phyloP scores from a whole-genome alignment of 2,329 filamentous ascomycete species.

The Diaporthe ampelina region DNA sequence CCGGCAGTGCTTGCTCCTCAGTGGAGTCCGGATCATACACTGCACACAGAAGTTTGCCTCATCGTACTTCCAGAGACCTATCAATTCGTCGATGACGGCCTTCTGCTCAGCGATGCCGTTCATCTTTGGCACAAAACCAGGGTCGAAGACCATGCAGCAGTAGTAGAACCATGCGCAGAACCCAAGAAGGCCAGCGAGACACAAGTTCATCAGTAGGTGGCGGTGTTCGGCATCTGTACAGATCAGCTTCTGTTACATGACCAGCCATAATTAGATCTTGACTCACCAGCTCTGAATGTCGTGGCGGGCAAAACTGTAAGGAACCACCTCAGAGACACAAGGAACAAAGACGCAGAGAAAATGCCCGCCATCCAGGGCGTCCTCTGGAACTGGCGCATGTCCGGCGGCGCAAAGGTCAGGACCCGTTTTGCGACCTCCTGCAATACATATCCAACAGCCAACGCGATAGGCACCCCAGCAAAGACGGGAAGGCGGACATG shows the following conservation, averaged over 20 bases:
- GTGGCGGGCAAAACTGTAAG: conserved; percentile 74
- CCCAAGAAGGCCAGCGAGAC: conserved; percentile 75
- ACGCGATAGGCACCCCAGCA: conserved; percentile 79
- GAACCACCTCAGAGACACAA: conserved; percentile 83
- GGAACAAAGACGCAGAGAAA: conserved; percentile 88
- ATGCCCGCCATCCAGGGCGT: conserved; percentile 97
- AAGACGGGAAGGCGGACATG: conserved; percentile 80
- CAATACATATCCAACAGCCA: conserved; percentile 76
- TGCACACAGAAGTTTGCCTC: conserved; percentile 93
- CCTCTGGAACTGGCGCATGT: conserved; percentile 91
- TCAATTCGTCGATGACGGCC: conserved; percentile 87
- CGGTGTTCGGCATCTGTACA: conserved; percentile 72
- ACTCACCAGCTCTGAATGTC: conserved; percentile 66
- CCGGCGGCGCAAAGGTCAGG: conserved; percentile 84
- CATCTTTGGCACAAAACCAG: conserved; percentile 92
- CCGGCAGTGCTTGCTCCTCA: conserved; percentile 96
- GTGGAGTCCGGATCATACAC: conserved; percentile 93
- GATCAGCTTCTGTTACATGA: conserved; percentile 29
- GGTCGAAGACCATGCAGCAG: conserved; percentile 87
- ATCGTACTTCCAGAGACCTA: conserved; percentile 90
- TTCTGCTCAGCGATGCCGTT: conserved; percentile 92
- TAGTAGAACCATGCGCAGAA: conserved; percentile 89
- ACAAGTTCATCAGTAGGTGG: conserved; percentile 82
- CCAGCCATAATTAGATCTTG: neutral
- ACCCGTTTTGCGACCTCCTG: conserved; percentile 85